A percentile compares a stretch with the other conserved stretches of the same genome.
Evolutionary conservation across 495 filamentous ascomycete genomes (phyloP).

Genomic region (Penicillium ucsense): DNA sequence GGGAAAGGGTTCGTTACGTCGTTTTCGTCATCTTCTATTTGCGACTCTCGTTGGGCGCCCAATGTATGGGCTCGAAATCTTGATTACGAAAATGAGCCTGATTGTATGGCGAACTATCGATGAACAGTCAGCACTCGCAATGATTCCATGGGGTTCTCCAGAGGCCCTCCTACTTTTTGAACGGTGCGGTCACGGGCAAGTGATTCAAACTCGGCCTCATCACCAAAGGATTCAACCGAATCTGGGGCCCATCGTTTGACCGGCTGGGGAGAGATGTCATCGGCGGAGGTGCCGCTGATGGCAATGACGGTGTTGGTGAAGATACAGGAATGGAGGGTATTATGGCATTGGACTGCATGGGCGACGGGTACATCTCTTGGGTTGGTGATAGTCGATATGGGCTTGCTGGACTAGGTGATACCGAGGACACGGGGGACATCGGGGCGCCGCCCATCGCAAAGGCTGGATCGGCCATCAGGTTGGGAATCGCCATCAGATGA

Average conservation of each 20-base stretch:
- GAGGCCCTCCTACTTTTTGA: slow-evolving; percentile 30
- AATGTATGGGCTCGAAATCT: slow-evolving; percentile 66
- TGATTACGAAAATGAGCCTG: slow-evolving; percentile 75
- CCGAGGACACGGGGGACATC: slow-evolving; percentile 25
- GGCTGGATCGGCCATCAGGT: slow-evolving; percentile 33
- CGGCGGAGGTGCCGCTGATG: slow-evolving; percentile 26
- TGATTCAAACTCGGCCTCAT: slow-evolving; percentile 39
- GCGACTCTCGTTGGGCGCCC: slow-evolving; percentile 25
- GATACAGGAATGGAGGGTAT: slow-evolving; percentile 25
- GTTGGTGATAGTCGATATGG: slow-evolving; percentile 35
- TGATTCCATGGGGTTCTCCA: slow-evolving; percentile 1
- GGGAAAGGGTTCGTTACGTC: not conserved
- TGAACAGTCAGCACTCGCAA: slow-evolving; percentile 43
- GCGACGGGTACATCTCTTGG: slow-evolving; percentile 31
- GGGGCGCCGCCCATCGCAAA: slow-evolving; percentile 26
- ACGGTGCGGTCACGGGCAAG: slow-evolving; percentile 33
- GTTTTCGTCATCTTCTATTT: slow-evolving; percentile 15
- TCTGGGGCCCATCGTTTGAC: slow-evolving; percentile 33
- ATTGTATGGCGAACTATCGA: slow-evolving; percentile 60
- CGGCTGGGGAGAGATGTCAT: slow-evolving; percentile 29
- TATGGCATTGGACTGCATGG: slow-evolving; percentile 21
- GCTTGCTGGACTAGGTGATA: slow-evolving; percentile 37
- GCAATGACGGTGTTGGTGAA: slow-evolving; percentile 21
- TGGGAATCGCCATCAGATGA: slow-evolving; percentile 41
- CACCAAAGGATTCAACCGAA: slow-evolving; percentile 38